Conservation (phyloP, 164 flowering plant species). For the Malania oleifera region DNA sequence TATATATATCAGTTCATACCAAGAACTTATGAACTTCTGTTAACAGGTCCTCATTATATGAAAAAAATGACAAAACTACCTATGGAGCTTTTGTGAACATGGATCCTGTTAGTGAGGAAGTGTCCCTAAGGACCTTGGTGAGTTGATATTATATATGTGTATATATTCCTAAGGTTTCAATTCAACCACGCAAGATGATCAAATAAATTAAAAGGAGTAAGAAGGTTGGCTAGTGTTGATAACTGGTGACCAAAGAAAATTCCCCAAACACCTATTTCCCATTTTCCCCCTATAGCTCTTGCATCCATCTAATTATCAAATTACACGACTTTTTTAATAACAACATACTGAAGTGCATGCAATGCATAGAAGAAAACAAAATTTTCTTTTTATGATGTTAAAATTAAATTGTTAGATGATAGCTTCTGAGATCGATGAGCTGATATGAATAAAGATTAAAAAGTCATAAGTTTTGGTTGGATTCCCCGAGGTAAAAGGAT, state of each 20-base stretch:
- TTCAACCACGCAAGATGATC: background rate
- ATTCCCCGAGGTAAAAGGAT: too few species aligned
- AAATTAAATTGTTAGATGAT: too few species aligned
- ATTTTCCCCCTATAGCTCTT: too few species aligned
- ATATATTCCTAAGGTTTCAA: background rate
- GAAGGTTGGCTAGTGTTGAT: background rate
- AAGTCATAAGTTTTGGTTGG: too few species aligned
- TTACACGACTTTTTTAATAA: too few species aligned
- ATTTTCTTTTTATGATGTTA: too few species aligned
- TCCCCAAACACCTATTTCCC: too few species aligned
- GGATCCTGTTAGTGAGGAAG: conserved; percentile 26
- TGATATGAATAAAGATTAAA: too few species aligned
- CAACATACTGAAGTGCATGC: too few species aligned
- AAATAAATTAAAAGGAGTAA: background rate
- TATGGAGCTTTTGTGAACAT: conserved; percentile 43
- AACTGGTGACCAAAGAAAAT: background rate
- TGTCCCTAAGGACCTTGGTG: conserved; percentile 36
- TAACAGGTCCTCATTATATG: conserved; percentile 36
- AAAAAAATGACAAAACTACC: conserved; percentile 28
- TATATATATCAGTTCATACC: background rate
- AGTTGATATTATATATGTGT: conserved; percentile 7
- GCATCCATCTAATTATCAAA: too few species aligned
- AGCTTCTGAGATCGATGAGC: too few species aligned
- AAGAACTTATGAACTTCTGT: background rate
- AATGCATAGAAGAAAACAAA: too few species aligned